These are phyloP conservation scores for Beta macrorhiza DNA, from an alignment of 179 eudicot species.

Conservation along the genomic window DNA sequence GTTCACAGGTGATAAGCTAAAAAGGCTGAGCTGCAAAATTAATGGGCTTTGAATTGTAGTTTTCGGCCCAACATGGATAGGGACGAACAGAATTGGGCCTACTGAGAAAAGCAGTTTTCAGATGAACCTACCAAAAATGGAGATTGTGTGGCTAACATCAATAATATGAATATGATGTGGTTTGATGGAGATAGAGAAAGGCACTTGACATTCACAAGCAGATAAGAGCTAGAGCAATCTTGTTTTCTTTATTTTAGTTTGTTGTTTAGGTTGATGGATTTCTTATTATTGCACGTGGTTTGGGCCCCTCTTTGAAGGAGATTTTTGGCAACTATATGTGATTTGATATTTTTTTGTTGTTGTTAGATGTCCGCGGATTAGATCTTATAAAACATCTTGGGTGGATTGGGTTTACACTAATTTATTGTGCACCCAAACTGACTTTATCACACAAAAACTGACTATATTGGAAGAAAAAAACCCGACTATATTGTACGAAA, in stretches of 20 bases:
- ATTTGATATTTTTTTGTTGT: not conserved
- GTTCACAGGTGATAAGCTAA: not conserved
- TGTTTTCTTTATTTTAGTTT: not conserved
- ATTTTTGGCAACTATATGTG: not conserved
- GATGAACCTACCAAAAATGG: not conserved
- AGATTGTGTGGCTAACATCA: not conserved
- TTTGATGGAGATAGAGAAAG: slow-evolving; percentile 9
- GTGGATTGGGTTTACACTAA: too few species aligned
- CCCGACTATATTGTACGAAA: too few species aligned
- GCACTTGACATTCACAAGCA: slow-evolving; percentile 9
- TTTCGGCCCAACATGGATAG: not conserved
- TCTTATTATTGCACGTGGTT: slow-evolving; percentile 20
- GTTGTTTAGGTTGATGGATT: not conserved
- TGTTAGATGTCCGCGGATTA: too few species aligned
- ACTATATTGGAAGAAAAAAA: too few species aligned
- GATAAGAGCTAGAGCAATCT: slow-evolving; percentile 18
- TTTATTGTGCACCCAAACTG: too few species aligned
- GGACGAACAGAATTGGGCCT: slow-evolving; percentile 5
- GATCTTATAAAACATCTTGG: too few species aligned
- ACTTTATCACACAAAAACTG: too few species aligned
- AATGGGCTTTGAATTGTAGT: not conserved
- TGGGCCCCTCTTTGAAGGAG: slow-evolving; percentile 19
- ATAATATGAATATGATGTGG: slow-evolving; percentile 7
- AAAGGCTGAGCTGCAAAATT: not conserved
- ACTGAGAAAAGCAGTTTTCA: not conserved